phyloP scores from a whole-genome alignment of 768 basidiomycete genomes.

The Boletus edulis region DNA sequence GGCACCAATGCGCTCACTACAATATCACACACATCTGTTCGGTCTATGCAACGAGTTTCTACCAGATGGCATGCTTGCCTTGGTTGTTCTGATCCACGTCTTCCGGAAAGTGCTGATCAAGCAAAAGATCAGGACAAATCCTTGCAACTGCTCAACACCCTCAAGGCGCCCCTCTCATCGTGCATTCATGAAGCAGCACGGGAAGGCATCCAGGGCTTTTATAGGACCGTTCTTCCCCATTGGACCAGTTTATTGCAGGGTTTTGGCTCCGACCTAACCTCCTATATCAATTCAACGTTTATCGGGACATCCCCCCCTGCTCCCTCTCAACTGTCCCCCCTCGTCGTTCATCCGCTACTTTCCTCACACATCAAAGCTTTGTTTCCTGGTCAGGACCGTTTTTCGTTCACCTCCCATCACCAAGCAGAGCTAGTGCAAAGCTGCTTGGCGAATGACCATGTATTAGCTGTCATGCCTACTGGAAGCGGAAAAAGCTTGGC shows the following conservation, averaged over 20 bases:
- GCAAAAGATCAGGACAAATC: not conserved
- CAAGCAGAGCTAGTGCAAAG: slow-evolving; percentile 12
- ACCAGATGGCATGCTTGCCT: slow-evolving; percentile 1
- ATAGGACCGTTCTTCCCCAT: not conserved
- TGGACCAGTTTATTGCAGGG: slow-evolving; percentile 2
- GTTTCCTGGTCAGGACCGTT: not conserved
- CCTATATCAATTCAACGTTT: not conserved
- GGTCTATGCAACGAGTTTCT: not conserved
- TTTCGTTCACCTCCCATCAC: not conserved
- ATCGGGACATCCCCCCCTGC: no score
- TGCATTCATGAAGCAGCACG: not conserved
- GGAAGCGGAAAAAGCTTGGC: slow-evolving; percentile 14
- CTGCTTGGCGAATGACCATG: slow-evolving; percentile 1
- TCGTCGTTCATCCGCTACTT: not conserved
- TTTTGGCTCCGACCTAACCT: not conserved
- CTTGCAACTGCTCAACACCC: not conserved
- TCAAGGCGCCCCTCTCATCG: not conserved
- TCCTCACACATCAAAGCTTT: not conserved
- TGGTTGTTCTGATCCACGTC: not conserved
- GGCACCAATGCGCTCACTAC: not conserved
- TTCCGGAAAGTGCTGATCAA: no score
- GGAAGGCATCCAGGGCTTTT: not conserved
- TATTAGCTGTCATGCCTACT: slow-evolving; percentile 8
- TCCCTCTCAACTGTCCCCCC: fast-evolving
- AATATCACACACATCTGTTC: not conserved